These are phyloP conservation scores for Phoma sp. DNA, from an alignment of 2,329 filamentous ascomycete genomes.

Conservation along the genomic window DNA sequence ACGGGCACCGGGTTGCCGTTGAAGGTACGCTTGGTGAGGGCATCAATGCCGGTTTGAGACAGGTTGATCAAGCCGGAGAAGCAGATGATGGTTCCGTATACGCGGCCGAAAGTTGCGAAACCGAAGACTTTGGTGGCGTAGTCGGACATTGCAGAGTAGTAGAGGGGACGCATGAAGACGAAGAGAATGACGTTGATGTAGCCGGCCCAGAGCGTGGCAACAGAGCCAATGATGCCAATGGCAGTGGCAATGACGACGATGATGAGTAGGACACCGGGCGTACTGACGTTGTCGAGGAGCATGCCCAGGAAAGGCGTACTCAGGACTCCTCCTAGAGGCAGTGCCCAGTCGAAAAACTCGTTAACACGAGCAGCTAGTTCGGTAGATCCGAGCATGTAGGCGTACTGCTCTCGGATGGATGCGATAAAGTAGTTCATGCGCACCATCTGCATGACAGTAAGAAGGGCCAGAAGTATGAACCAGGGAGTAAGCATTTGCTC, in stretches of 20 bases:
- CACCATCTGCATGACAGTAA: constrained; percentile 68
- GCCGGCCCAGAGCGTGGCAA: constrained; percentile 72
- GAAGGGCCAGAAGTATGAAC: constrained; percentile 83
- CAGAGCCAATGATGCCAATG: constrained; percentile 76
- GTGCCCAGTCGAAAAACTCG: constrained; percentile 80
- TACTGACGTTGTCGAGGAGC: constrained; percentile 77
- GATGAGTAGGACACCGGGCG: constrained; percentile 70
- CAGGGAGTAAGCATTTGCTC: constrained; percentile 80
- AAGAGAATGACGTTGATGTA: constrained; percentile 80
- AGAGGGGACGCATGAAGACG: constrained; percentile 83
- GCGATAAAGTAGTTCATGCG: constrained; percentile 91
- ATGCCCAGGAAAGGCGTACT: constrained; percentile 84
- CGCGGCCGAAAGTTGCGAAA: constrained; percentile 85
- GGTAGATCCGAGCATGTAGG: constrained; percentile 70
- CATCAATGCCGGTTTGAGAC: constrained; percentile 77
- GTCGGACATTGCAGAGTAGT: constrained; percentile 89
- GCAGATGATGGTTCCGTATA: constrained; percentile 88
- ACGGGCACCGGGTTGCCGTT: constrained; percentile 75
- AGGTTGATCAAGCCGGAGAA: constrained; percentile 83
- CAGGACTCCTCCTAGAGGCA: constrained; percentile 79
- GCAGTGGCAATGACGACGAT: constrained; percentile 73
- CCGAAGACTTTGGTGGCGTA: constrained; percentile 91
- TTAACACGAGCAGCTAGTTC: constrained; percentile 72
- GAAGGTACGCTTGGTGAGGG: constrained; percentile 75
- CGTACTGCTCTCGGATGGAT: constrained; percentile 81